Evolutionary conservation across 2,329 filamentous ascomycete species (phyloP), one percentile per base, ranked within the genome.

Genomic region (Pyrenochaeta sp.): DNA sequence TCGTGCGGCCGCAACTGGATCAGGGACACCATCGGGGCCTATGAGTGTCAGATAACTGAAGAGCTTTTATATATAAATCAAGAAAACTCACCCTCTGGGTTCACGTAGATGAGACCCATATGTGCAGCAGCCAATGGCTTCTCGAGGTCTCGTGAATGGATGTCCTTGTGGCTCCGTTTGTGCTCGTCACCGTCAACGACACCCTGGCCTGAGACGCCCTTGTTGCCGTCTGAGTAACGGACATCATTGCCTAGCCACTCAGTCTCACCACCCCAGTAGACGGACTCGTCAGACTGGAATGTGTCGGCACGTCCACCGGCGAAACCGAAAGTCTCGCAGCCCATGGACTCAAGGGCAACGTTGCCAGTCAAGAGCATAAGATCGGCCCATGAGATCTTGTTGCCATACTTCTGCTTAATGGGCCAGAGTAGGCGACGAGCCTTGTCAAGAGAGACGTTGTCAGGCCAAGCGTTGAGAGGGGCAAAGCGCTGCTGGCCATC

Each of bases 371-470:
- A 83, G 51, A 91, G 81, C 43, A 89, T 74, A 54, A 92, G 77
- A 71, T 92, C 90, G 20, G 89, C 87, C 90, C 90, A 92, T 0
- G 90, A 92, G 76, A 92, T 89, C 81, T 90, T 91, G 82, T 86
- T 86, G 74, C 90, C 90, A 63, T 92, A 92, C 83, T 92, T 92
- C 66, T 91, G 89, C 85, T 92, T 92, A 79, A 92, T 87, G 51
- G 90, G 90, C 87, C 89, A 91, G 36, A 92, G 80, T 50, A 92
- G 84, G 60, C 90, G 89, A 51, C 90, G 89, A 29, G 89, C 90
- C 84, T 92, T 92, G 83, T 92, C 90, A 48, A 92, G 83, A 66
- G 82, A 87, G 69, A 86, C 87, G 63, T 92, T 92, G 78, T 92
- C 90, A 36, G 90, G 90, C 90, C 90, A 92, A 80, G 86, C 87